These are phyloP conservation scores for Blastobotrys ciferrii DNA, from an alignment of 1,139 yeast species.

Conservation along the genomic window DNA sequence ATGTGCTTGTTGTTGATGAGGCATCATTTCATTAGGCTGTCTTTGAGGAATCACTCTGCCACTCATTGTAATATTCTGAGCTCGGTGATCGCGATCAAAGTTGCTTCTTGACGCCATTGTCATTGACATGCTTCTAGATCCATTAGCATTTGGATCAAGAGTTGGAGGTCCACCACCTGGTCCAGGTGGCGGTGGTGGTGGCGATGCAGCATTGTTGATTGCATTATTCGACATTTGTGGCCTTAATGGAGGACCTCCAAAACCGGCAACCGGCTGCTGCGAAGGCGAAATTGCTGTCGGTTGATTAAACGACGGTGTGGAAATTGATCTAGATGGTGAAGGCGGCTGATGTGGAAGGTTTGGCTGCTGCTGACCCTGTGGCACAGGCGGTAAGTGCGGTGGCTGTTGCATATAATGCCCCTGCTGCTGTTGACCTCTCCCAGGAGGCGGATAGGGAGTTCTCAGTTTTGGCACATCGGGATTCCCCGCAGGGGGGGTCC, in stretches of 20 bases:
- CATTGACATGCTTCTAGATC: conserved; percentile 28
- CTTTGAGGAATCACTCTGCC: conserved; percentile 35
- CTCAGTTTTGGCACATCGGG: conserved; percentile 6
- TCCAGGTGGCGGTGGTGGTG: conserved; percentile 9
- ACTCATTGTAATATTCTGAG: conserved; percentile 30
- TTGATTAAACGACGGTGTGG: conserved; percentile 11
- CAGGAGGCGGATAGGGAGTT: conserved; percentile 10
- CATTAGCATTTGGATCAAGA: conserved; percentile 5
- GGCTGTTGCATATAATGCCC: conserved; percentile 9
- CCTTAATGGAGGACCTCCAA: no score
- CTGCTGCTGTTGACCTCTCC: conserved; percentile 14
- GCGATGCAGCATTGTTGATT: conserved; percentile 3
- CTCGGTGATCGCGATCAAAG: conserved; percentile 25
- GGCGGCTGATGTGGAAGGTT: conserved; percentile 29
- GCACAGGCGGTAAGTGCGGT: conserved; percentile 3
- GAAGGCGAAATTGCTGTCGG: conserved; percentile 21
- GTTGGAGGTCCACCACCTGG: conserved; percentile 1
- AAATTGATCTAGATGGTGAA: conserved; percentile 27
- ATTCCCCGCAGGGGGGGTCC: not conserved
- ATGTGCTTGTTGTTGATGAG: conserved; percentile 4
- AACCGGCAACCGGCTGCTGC: no score
- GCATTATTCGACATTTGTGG: conserved; percentile 13
- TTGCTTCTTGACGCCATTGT: conserved; percentile 17
- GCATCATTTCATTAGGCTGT: conserved; percentile 23
- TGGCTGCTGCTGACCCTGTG: conserved; percentile 2